A percentile compares a stretch with the other conserved stretches of the same genome.
phyloP scores from a whole-genome alignment of 116 monocot genomes.

The Papilionanthe hybrid region DNA sequence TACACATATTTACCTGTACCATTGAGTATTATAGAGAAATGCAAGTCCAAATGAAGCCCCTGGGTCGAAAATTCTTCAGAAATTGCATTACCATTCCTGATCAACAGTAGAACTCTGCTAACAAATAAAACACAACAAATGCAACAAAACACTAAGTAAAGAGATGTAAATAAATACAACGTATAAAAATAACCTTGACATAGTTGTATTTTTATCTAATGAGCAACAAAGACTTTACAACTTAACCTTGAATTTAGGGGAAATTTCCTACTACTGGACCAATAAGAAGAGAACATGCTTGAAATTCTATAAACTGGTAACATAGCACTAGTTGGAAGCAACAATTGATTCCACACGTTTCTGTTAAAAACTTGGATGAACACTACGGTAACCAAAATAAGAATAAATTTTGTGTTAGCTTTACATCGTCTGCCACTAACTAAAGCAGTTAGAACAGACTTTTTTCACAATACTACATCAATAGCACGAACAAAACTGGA shows the following conservation, averaged over 20 bases:
- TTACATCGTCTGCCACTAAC: conserved; percentile 36
- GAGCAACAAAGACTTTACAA: conserved; percentile 49
- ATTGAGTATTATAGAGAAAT: conserved; percentile 73
- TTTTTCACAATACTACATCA: conserved; percentile 22
- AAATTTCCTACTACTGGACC: conserved; percentile 63
- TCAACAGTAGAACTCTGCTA: too few species aligned
- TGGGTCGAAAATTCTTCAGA: conserved; percentile 1
- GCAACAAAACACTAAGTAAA: too few species aligned
- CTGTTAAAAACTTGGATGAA: conserved; percentile 15
- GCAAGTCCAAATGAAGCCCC: conserved; percentile 65
- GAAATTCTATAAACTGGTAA: too few species aligned
- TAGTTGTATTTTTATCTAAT: conserved; percentile 68
- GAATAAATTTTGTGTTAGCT: conserved; percentile 55
- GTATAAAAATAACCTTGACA: conserved; percentile 47
- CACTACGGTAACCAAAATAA: conserved; percentile 22
- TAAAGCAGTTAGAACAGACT: conserved; percentile 25
- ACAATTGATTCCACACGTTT: conserved; percentile 28
- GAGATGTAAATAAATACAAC: background rate
- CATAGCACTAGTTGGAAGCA: too few species aligned
- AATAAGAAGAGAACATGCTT: too few species aligned
- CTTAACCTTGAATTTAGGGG: conserved; percentile 54
- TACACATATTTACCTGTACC: conserved; percentile 49
- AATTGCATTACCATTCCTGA: background rate
- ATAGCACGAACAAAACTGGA: conserved; percentile 36
- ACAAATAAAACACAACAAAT: too few species aligned